These are phyloP conservation scores for Boletus rex-veris DNA, from an alignment of 768 basidiomycete genomes.

Conservation along the genomic window DNA sequence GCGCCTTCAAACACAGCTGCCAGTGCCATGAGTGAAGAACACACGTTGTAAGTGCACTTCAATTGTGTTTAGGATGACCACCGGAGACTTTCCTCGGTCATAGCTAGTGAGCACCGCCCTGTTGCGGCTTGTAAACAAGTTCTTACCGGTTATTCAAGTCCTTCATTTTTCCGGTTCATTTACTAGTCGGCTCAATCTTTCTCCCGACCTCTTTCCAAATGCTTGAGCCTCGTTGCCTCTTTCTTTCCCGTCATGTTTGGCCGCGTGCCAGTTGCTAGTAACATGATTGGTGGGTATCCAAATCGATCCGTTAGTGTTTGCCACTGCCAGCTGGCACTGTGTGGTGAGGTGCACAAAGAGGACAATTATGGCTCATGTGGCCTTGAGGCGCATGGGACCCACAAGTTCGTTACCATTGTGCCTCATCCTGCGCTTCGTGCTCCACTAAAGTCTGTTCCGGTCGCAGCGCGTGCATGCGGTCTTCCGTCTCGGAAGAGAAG, in stretches of 20 bases:
- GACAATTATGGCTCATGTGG: background rate
- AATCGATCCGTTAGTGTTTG: background rate
- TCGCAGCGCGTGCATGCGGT: background rate
- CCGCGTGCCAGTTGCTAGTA: background rate
- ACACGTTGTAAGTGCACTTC: too few species aligned
- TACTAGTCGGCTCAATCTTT: background rate
- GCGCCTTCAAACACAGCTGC: too few species aligned
- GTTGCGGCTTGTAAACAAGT: too few species aligned
- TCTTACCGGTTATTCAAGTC: too few species aligned
- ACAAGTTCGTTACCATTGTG: background rate
- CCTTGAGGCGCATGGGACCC: background rate
- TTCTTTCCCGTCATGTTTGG: background rate
- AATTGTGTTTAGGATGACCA: too few species aligned
- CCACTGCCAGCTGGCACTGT: background rate
- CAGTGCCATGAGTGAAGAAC: too few species aligned
- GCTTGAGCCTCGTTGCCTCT: background rate
- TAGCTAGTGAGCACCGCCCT: too few species aligned
- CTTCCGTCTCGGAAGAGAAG: slow-evolving; percentile 1
- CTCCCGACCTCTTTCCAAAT: background rate
- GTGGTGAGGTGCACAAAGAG: slow-evolving; percentile 1
- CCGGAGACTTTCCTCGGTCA: too few species aligned
- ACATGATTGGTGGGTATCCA: background rate
- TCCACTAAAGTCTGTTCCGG: background rate
- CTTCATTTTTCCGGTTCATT: too few species aligned
- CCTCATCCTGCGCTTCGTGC: background rate